Conservation (phyloP, 1,139 yeast species). For the Ashbya aceris region DNA sequence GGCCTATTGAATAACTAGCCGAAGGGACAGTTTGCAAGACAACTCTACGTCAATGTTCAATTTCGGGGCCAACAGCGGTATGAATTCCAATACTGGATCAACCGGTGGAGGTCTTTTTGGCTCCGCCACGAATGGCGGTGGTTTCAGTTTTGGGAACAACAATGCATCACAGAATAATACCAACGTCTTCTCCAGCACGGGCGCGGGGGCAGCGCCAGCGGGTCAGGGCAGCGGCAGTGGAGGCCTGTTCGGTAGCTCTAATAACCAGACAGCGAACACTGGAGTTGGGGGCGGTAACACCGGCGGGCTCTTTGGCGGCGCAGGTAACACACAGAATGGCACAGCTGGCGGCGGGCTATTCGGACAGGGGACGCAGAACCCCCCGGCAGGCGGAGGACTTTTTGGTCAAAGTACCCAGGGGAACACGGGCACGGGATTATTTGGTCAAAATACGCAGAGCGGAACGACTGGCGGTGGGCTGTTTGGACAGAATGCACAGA, state of each 20-base stretch:
- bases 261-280: background rate
- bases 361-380: too few species aligned
- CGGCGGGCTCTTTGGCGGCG: background rate
- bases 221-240: slow-evolving; percentile 12
- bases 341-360: too few species aligned
- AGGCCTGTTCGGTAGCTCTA: slow-evolving; percentile 20
- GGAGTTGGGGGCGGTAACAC: slow-evolving; percentile 5
- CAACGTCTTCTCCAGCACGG: slow-evolving; percentile 1
- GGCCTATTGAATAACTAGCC: background rate
- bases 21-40: background rate
- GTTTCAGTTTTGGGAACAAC: slow-evolving; percentile 7
- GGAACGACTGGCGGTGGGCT: slow-evolving; percentile 25
- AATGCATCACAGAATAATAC: slow-evolving; percentile 4
- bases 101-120: slow-evolving; percentile 28
- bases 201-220: background rate
- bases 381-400: background rate
- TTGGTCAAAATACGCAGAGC: slow-evolving; percentile 23
- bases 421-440: slow-evolving; percentile 13
- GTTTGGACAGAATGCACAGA: slow-evolving; percentile 29
- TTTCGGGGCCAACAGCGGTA: slow-evolving; percentile 7
- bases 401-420: background rate
- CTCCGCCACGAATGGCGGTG: slow-evolving; percentile 11
- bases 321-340: too few species aligned
- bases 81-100: slow-evolving; percentile 9
- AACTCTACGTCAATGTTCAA: slow-evolving; percentile 5